Evolutionary conservation across 371 early-diverging fungal species (phyloP).

Genomic region (Saksenaea oblongispora): DNA sequence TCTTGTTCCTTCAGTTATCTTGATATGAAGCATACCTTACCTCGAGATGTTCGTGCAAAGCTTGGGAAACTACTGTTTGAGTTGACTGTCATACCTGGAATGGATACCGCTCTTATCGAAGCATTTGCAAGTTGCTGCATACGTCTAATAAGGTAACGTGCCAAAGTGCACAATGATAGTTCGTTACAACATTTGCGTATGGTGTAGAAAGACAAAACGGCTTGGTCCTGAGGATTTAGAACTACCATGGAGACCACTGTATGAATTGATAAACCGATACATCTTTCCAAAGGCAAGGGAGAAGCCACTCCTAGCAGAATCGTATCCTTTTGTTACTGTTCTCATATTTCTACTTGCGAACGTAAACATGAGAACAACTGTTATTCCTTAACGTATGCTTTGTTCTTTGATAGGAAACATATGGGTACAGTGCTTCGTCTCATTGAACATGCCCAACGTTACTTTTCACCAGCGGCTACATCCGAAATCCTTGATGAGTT

Average conservation of each 20-base stretch:
- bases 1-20: constrained; percentile 45
- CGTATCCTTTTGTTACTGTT: constrained; percentile 28
- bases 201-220: constrained; percentile 48
- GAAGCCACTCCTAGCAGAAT: constrained; percentile 56
- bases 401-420: constrained; percentile 29
- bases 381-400: neutral
- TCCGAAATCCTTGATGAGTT: constrained; percentile 75
- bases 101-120: constrained; percentile 64
- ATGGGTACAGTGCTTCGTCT: constrained; percentile 31
- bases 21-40: constrained; percentile 65
- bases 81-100: constrained; percentile 58
- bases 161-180: neutral
- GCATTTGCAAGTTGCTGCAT: constrained; percentile 53
- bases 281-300: constrained; percentile 70
- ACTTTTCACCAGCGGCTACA: constrained; percentile 67
- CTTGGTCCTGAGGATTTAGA: constrained; percentile 58
- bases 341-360: neutral
- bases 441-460: constrained; percentile 48
- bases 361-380: neutral
- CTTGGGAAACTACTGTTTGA: constrained; percentile 62
- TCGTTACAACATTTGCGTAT: neutral
- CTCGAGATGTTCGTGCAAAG: constrained; percentile 60
- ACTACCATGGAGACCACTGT: constrained; percentile 78
- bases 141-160: constrained; percentile 60
- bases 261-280: constrained; percentile 53